Conservation (phyloP, 805 yeast species). For the Ogataea allantospora region DNA sequence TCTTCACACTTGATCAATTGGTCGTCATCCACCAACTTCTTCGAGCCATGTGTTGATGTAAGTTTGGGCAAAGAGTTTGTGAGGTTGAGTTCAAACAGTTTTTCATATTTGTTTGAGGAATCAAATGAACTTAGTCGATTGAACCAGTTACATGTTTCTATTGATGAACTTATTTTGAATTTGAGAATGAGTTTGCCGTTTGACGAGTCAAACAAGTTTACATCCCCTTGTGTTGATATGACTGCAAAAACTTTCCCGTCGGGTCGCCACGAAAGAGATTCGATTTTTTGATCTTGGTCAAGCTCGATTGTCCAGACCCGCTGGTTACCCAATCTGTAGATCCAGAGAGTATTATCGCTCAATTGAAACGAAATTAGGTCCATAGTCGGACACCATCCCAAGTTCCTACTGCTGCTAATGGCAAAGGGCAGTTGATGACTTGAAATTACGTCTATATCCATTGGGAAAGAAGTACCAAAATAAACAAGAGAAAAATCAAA, state of each 20-base stretch:
- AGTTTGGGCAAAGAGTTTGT: slow-evolving; percentile 27
- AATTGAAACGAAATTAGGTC: slow-evolving; percentile 32
- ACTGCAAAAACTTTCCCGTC: slow-evolving; percentile 34
- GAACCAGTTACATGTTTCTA: slow-evolving; percentile 26
- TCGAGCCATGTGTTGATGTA: slow-evolving; percentile 20
- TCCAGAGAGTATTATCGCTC: slow-evolving; percentile 29
- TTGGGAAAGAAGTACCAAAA: not conserved
- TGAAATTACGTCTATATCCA: slow-evolving; percentile 11
- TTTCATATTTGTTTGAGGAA: slow-evolving; percentile 13
- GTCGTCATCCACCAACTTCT: slow-evolving; percentile 23
- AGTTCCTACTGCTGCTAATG: slow-evolving; percentile 18
- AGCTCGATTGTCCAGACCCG: slow-evolving; percentile 33
- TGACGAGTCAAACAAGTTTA: slow-evolving; percentile 30
- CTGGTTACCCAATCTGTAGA: slow-evolving; percentile 33
- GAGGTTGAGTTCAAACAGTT: slow-evolving; percentile 25
- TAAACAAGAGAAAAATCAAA: slow-evolving; percentile 3
- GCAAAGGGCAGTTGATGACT: slow-evolving; percentile 22
- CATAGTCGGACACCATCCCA: slow-evolving; percentile 37
- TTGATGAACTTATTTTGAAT: slow-evolving; percentile 15
- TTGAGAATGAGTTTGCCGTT: slow-evolving; percentile 28
- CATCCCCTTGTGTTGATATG: slow-evolving; percentile 22
- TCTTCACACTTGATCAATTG: slow-evolving; percentile 24
- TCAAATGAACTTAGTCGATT: slow-evolving; percentile 14
- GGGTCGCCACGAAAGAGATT: slow-evolving; percentile 29
- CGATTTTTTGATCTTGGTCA: slow-evolving; percentile 21